Evolutionary conservation across 148 eudicot species (phyloP), one percentile per base, ranked within the genome.

Genomic region (Rhododendron mucronatum): DNA sequence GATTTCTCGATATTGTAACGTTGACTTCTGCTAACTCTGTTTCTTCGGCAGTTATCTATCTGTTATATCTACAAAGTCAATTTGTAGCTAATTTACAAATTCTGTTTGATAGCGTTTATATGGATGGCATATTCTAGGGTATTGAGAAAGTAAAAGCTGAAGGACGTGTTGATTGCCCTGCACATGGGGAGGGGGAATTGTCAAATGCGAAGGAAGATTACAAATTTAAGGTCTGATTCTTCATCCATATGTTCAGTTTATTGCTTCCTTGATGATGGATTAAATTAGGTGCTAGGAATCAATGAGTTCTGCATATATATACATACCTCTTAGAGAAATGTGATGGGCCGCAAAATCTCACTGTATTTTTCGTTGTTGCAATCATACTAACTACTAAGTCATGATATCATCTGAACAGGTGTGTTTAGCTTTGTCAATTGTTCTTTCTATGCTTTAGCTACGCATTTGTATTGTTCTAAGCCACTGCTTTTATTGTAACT

Each of bases 161-260:
- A 63, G 92, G 44, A 55, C 84, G n/a, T 51, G 79, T 21, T 86
- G 88, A 73, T 71, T 65, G 45, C 82, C 82, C 78, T 50, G 65
- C 75, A 47, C 53, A 51, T 44, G 82, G 81, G 78, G 84, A 78
- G 47, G 85, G 48, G 41, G 81, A 82, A 47, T 85, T 87, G 53
- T 84, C 83, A 35, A 78, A 81, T 80, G 89, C 85, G 57, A 59
- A 82, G 67, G 87, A 30, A 30, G 89, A 85, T 79, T 83, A 81
- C 87, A 90, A 87, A 37, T 91, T 95, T 80, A 90, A 95, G 96
- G 98, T 95, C 82, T 30, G 20, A 61, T 48, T 80, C 80, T 47
- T 84, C 83, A 57, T 53, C 65, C 82, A 71, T 47, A 26, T 85
- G 47, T 85, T 18, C 15, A 55, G 35, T 1, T 21, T 69, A 86